Evolutionary conservation across 176 grass and related monocot species (phyloP).

Genomic region (Zoysia pacifica): DNA sequence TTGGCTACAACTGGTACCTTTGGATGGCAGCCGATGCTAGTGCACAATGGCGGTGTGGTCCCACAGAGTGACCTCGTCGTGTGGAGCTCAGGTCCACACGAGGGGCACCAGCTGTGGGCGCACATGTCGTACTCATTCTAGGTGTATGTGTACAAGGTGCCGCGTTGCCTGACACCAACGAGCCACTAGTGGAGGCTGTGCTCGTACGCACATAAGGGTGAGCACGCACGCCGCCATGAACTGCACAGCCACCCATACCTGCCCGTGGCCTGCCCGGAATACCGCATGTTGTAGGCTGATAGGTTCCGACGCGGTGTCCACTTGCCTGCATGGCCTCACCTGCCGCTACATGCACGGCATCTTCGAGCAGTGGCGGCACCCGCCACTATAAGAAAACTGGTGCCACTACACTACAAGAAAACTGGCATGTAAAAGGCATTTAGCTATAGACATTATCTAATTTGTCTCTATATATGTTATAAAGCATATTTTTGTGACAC

Average conservation of each 20-base stretch:
- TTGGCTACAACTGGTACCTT: neutral
- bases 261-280: constrained; percentile 48
- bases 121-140: constrained; percentile 54
- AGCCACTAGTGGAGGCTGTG: constrained; percentile 64
- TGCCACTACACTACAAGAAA: no score
- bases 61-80: no score
- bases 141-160: constrained; percentile 68
- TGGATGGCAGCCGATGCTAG: no score
- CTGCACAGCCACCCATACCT: constrained; percentile 44
- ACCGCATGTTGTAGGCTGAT: neutral
- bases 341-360: constrained; percentile 53
- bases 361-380: constrained; percentile 66
- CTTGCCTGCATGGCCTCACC: constrained; percentile 8
- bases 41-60: no score
- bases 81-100: constrained; percentile 27
- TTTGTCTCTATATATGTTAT: no score
- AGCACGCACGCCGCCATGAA: constrained; percentile 56
- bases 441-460: no score
- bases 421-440: no score
- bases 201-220: constrained; percentile 61
- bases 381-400: no score
- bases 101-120: constrained; percentile 37
- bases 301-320: neutral
- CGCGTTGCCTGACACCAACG: constrained; percentile 24
- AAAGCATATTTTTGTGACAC: no score